Percentiles rank a stretch among this genome's conserved stretches.
phyloP scores from a whole-genome alignment of 495 filamentous ascomycete species.

The Penicillium taxi region DNA sequence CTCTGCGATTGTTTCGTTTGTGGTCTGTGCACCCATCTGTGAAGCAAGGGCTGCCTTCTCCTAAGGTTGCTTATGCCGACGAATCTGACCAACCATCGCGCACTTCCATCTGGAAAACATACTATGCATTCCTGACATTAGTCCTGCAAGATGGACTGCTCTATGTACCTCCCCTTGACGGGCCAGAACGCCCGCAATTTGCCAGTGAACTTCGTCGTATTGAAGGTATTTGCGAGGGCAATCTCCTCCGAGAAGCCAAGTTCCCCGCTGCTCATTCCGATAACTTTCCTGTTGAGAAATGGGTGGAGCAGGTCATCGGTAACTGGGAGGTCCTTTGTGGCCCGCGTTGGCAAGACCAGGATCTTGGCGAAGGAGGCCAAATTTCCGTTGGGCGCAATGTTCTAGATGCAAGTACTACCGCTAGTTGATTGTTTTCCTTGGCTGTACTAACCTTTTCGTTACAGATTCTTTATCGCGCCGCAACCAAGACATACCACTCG shows the following conservation, averaged over 20 bases:
- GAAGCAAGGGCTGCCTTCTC: conserved; percentile 43
- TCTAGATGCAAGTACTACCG: conserved; percentile 50
- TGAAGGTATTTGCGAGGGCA: conserved; percentile 63
- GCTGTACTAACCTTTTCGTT: not conserved
- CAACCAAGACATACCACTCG: conserved; percentile 90
- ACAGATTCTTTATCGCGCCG: conserved; percentile 75
- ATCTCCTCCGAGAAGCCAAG: conserved; percentile 61
- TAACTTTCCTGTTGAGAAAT: conserved; percentile 69
- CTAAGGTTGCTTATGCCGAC: conserved; percentile 14
- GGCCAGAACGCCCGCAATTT: conserved; percentile 53
- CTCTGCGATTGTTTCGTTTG: conserved; percentile 30
- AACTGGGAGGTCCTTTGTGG: conserved; percentile 83
- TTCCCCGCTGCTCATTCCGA: conserved; percentile 77
- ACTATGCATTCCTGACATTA: conserved; percentile 65
- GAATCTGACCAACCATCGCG: conserved; percentile 16
- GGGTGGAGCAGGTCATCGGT: conserved; percentile 66
- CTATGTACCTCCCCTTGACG: conserved; percentile 26
- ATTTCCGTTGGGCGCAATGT: conserved; percentile 60
- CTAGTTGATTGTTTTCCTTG: too few species aligned
- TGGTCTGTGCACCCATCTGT: conserved; percentile 37
- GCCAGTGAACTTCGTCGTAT: conserved; percentile 64
- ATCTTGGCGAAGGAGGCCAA: conserved; percentile 72
- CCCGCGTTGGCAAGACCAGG: conserved; percentile 61
- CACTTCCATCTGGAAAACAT: conserved; percentile 60
- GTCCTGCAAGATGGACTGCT: conserved; percentile 35